Conservation (phyloP, 2,329 filamentous ascomycete genomes). For the Colletotrichum viniferum region DNA sequence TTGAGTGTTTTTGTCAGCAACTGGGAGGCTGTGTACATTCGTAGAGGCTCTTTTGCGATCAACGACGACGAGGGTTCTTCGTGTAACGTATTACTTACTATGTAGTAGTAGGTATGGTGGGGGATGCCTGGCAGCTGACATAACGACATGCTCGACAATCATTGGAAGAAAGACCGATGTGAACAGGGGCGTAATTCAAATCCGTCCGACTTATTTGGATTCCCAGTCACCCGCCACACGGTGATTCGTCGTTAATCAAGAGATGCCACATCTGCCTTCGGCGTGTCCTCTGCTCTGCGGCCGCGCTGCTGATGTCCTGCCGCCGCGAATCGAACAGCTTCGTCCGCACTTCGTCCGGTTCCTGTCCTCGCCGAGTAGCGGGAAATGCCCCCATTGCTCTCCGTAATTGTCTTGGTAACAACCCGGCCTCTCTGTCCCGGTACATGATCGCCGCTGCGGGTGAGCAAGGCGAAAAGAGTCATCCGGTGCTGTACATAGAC, state of each 20-base stretch:
- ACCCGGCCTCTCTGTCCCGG: background rate
- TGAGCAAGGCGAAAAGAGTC: constrained; percentile 15
- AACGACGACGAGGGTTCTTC: background rate
- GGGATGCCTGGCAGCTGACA: background rate
- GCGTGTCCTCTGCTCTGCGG: background rate
- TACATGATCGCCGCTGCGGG: constrained; percentile 10
- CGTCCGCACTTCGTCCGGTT: background rate
- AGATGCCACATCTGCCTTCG: background rate
- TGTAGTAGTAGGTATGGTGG: background rate
- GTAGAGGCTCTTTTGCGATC: background rate
- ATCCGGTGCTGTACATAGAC: background rate
- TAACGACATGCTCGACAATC: background rate
- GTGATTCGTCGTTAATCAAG: background rate
- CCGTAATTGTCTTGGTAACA: background rate
- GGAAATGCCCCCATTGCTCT: background rate
- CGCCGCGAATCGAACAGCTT: background rate
- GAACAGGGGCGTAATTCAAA: background rate
- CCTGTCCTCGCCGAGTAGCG: background rate
- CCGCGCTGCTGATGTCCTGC: background rate
- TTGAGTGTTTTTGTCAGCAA: constrained; percentile 12
- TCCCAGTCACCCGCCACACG: background rate
- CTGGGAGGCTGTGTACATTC: constrained; percentile 5
- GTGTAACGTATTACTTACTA: background rate
- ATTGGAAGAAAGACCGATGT: background rate
- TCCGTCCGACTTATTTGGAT: background rate